Conservation (phyloP, 192 early-diverging fungal genomes). For the Coemansia sp. region DNA sequence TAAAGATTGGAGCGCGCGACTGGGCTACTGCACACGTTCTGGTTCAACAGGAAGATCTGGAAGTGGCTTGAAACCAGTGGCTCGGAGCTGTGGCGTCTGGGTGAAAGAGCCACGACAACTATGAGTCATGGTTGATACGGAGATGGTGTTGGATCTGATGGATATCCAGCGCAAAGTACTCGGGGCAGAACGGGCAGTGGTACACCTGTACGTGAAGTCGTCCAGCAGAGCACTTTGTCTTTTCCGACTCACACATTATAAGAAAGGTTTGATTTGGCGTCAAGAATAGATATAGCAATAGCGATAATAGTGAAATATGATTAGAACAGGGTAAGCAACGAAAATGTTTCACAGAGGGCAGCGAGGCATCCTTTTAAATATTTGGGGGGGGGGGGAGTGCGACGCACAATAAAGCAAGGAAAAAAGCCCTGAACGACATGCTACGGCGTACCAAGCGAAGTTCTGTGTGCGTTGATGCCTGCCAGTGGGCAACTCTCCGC, state of each 20-base stretch:
- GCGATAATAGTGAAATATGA: neutral
- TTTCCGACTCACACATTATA: neutral
- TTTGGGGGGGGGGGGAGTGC: neutral
- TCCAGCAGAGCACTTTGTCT: neutral
- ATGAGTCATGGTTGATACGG: constrained; percentile 32
- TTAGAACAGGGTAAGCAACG: neutral
- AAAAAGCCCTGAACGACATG: neutral
- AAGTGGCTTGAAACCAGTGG: neutral
- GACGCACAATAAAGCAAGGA: neutral
- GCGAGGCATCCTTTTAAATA: neutral
- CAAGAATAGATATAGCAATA: neutral
- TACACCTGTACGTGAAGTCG: constrained; percentile 21
- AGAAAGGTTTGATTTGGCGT: neutral
- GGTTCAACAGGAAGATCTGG: neutral
- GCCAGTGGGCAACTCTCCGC: neutral
- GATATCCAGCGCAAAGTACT: constrained; percentile 48
- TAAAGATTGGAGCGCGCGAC: neutral
- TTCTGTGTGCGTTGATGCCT: neutral
- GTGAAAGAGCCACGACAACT: neutral
- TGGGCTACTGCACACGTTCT: neutral
- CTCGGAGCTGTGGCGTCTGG: neutral
- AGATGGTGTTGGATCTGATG: constrained; percentile 48
- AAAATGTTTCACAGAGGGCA: neutral
- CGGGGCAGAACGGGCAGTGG: constrained; percentile 39
- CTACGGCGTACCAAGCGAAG: neutral